Evolutionary conservation across 352 stramenopile genomes (phyloP), one percentile per base, ranked within the genome.

Genomic region (Phytophthora ohioensis): DNA sequence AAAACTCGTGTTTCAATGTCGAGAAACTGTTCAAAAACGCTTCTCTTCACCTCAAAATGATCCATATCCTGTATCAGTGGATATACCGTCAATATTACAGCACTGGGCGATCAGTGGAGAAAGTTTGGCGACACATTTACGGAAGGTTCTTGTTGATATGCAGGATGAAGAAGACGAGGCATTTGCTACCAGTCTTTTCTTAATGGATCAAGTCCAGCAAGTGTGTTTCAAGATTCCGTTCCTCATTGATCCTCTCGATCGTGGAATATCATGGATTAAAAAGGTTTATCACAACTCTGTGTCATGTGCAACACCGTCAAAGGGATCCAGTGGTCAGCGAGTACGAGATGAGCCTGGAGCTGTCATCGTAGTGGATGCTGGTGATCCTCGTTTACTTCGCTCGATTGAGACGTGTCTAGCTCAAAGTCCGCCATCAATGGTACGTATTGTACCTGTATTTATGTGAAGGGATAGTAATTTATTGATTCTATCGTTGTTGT

Each of bases 141-240:
- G 65, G n/a, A 65, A 77, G n/a, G 57, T 65, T 2, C 71, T 88
- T 31, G n/a, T 78, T n/a, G 74, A 71, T 1, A 73, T 75, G 67
- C 27, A 73, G n/a, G 71, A 73, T 7, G 61, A 76, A 31, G 71
- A 64, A 27, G 49, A 74, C 3, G 66, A 75, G 17, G 63, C 79
- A 5, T 67, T 90, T 21, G 66, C 71, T 3, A 72, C 76, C 9
- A 88, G 76, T 47, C 61, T 92, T 45, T 79, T 88, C 31, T 54
- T 90, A 11, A 75, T 87, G 63, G 74, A 88, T 38, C 80, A 90
- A 42, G 59, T 69, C 13, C 71, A 81, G 30, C 71, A 81, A 67
- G 67, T 87, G 12, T 76, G 79, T 41, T 74, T 78, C 13, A 79
- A 81, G 61, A 82, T 82, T 27, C 74, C 80, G 6, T 59, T 92